Evolutionary conservation across 2,329 filamentous ascomycete species (phyloP).

Genomic region (Fusarium globosum): DNA sequence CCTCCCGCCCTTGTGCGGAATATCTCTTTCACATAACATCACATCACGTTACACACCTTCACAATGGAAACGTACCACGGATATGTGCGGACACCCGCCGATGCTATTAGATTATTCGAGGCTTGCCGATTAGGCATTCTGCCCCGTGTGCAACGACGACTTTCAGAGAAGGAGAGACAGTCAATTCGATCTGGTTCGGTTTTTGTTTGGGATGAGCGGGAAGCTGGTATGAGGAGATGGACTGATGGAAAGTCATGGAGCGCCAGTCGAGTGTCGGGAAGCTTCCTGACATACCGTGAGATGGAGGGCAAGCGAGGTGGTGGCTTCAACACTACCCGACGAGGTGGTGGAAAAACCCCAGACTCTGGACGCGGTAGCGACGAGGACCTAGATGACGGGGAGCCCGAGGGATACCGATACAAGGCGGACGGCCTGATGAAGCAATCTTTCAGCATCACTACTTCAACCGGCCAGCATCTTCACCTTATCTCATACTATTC

Average conservation of each 20-base stretch:
- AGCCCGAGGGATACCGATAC: conserved; percentile 91
- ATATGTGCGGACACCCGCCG: conserved; percentile 91
- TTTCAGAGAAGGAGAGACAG: conserved; percentile 97
- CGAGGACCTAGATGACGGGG: conserved; percentile 84
- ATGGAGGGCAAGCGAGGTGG: conserved; percentile 98
- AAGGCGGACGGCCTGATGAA: conserved; percentile 99
- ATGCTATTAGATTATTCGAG: conserved; percentile 99
- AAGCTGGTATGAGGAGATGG: conserved; percentile 98
- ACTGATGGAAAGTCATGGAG: conserved; percentile 99
- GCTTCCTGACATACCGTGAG: conserved; percentile 96
- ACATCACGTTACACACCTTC: conserved; percentile 36
- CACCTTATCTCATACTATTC: conserved; percentile 98
- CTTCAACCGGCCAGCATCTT: conserved; percentile 85
- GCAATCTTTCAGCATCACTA: conserved; percentile 99
- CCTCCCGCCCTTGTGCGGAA: conserved; percentile 32
- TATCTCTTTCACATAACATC: conserved; percentile 20
- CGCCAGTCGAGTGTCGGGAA: conserved; percentile 94
- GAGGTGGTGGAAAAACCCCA: conserved; percentile 78
- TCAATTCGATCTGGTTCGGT: conserved; percentile 96
- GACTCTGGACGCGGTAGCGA: conserved; percentile 85
- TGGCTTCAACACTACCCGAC: conserved; percentile 70
- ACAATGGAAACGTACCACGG: conserved; percentile 97
- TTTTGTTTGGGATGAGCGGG: conserved; percentile 99
- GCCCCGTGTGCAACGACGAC: conserved; percentile 88
- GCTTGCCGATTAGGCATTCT: conserved; percentile 90